Evolutionary conservation across 805 yeast species (phyloP), one percentile per base, ranked within the genome.

Genomic region (Wickerhamomyces subpelliculosus): DNA sequence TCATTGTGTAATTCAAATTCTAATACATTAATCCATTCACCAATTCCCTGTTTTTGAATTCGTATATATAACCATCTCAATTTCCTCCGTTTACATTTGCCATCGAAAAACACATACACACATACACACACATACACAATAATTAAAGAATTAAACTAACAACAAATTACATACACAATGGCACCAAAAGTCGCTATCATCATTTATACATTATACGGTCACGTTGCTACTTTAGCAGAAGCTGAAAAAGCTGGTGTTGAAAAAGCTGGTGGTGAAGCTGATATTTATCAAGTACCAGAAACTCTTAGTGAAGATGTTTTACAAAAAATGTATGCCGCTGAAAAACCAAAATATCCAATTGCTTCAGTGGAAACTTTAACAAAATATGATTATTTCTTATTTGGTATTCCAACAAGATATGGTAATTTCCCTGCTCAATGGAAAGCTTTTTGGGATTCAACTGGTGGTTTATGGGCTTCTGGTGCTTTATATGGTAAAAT

Each of bases 131-230:
- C 25, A 23, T 23, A 23, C 11, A 23, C 25, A 23, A 23, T 11
- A 23, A 23, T 11, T 29, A n/a, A 18, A 29, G 12, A 19, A 10
- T 9, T 16, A 17, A 11, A 10, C 8, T 4, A 13, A 8, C 16
- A 16, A 8, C n/a, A 22, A 11, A 34, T 14, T n/a, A 17, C 32
- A 22, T 9, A 29, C 36, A 49, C 30, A 49, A 61, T 61, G 65
- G 58, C 62, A 26, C 68, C 70, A 40, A 49, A 47, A 25, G 27
- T 80, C 38, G 89, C 87, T 35, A 78, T 85, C 48, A 69, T 85
- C 58, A 76, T 80, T 58, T 85, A 84, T 70, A 80, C 95, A 27
- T 56, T 80, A 47, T 84, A 81, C 65, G 86, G 86, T 41, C 95
- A 85, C 63, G 65, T 80, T 50, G 76, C 77, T 45, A 63, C 68